Evolutionary conservation across 768 basidiomycete species (phyloP).

Genomic region (Leccinum broughii): DNA sequence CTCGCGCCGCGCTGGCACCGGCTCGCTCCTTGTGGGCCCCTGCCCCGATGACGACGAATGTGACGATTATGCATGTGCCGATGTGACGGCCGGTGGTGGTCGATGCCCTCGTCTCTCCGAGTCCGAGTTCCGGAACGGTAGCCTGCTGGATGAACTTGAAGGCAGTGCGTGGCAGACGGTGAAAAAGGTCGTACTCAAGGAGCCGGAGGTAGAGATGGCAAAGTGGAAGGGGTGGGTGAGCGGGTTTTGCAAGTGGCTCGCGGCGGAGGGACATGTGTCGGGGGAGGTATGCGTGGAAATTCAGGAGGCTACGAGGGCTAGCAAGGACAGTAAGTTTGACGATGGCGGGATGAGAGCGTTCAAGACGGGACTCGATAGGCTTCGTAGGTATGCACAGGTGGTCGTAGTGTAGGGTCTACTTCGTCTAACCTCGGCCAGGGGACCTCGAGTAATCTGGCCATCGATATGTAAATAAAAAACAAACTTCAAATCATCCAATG

Average conservation of each 20-base stretch:
- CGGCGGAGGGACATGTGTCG: conserved; percentile 14
- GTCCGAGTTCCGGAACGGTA: neutral
- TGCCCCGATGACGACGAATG: neutral
- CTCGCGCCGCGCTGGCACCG: too few relatives aligned
- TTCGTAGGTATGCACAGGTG: conserved; percentile 14
- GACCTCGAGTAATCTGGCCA: neutral
- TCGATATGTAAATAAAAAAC: too few relatives aligned
- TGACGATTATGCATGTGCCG: neutral
- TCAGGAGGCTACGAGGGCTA: neutral
- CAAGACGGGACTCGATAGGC: conserved; percentile 10
- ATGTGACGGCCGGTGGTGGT: neutral
- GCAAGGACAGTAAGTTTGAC: neutral
- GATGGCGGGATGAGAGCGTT: neutral
- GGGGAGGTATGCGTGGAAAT: conserved; percentile 13
- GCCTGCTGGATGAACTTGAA: neutral
- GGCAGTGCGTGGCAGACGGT: conserved; percentile 13
- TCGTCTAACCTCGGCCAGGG: neutral
- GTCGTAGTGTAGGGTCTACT: neutral
- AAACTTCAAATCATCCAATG: too few relatives aligned
- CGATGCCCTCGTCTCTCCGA: neutral
- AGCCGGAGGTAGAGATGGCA: conserved; percentile 7
- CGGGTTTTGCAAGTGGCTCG: conserved; percentile 21
- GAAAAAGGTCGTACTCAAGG: conserved; percentile 10
- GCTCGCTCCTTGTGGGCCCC: neutral
- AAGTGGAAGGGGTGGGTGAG: conserved; percentile 18